Base-by-base conservation (phyloP, 1,284 basidiomycete species). In the Naganishia cerealis region DNA sequence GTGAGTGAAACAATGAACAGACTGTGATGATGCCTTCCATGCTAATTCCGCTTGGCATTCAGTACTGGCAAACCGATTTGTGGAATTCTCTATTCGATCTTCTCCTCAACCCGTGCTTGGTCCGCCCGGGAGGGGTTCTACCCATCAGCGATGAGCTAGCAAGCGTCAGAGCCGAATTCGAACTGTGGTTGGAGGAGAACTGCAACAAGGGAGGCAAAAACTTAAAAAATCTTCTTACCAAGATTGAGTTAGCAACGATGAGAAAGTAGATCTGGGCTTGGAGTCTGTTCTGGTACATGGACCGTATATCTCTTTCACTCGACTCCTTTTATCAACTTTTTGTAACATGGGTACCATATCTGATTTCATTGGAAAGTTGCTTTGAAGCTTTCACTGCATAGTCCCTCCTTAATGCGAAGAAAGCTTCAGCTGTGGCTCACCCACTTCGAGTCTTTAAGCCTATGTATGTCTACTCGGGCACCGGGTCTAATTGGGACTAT, bases 21-120 rank as follows among this genome's bases (percentile, higher is more conserved):
- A 38, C 26, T 38, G 12, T 33, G 38, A 62, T n/a, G 38, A 39
- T 8, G 26, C n/a, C 18, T 48, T 62, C 0, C 15, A 40, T 26
- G 33, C 43, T 68, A 36, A 63, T 33, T 38, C 36, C 24, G 57
- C 10, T 46, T 52, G 21, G 46, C 18, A n/a, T 18, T 21, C 59
- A 81, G 72, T 99, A 99, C 81, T 98, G 96, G 92, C 94, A 99
- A 81, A 85, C 84, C 48, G 89, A 90, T 18, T 80, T 97, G 21
- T 96, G 96, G 93, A 88, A 82, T 42, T 80, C 84, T 62, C 78
- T 98, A 50, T 99, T 99, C 77, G 90, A 95, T 72, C 73, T 89
- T 36, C 81, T 97, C 68, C 86, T 99, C 67, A 98, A 98, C 78
- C 89, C 94, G 0, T 81, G 82, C 39, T 73, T 83, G 24, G 76